Base-by-base conservation (phyloP, 2,329 filamentous ascomycete genomes). In the Pestalotiopsis sp. region DNA sequence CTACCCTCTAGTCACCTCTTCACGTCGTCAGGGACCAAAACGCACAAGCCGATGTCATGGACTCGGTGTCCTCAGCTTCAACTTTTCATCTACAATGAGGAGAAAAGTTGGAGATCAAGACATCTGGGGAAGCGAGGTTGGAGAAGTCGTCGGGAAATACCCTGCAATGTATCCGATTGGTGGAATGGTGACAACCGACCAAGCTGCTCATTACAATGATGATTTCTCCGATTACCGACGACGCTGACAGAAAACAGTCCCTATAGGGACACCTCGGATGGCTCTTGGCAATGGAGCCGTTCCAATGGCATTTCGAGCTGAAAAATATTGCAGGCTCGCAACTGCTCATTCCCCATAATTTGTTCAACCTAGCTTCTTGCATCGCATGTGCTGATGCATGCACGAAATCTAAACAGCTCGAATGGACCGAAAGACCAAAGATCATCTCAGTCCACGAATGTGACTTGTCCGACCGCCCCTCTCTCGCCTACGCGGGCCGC, bases 151-250 rank as follows among this genome's bases (percentile, higher is more conserved):
- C 52, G 66, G 57, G 59, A 56, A 66, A 56, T 11, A 52, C 27
- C 25, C 64, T 66, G 36, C 56, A 59, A 27, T 27, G 52, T 23
- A 39, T 73, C 59, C 75, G 66, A 79, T 78, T 79, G 77, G 77
- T 77, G 76, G 76, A 73, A 73, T 71, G 70, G 56, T 64, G 57
- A 67, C 65, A 68, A 25, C 52, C 20, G 39, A 41, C 9, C 23
- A 20, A 12, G 36, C 36, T 27, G 49, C 63, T 68, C 45, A 69
- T 60, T 39, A 67, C 68, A 45, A 64, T 14, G 36, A 31, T 58
- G 66, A 69, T 62, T 67, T 62, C 58, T 67, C 66, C 66, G 66
- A 57, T 52, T 56, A 31, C 64, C 64, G 64, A 66, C 64, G 17
- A 20, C 25, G 1, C 59, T 31, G 25, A 11, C n/a, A 25, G 17